Conservation (phyloP, 257 asterid species). For the Cynanchum wilfordii region DNA sequence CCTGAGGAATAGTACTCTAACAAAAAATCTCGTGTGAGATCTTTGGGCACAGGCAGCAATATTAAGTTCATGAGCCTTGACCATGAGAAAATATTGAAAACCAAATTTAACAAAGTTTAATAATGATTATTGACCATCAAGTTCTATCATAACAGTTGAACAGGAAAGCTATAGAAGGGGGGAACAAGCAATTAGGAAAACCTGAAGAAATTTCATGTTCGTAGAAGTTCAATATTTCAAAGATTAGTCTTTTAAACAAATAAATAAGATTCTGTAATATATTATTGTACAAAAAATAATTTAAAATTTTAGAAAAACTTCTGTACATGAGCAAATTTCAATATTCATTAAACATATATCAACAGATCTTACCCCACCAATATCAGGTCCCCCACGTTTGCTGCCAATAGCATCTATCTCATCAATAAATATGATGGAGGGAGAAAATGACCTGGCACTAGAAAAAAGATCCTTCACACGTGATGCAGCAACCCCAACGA, state of each 20-base stretch:
- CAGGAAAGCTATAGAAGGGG: background rate
- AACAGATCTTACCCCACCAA: constrained; percentile 87
- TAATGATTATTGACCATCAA: background rate
- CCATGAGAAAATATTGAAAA: background rate
- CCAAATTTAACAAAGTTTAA: background rate
- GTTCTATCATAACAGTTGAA: background rate
- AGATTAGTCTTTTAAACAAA: background rate
- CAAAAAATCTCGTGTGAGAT: background rate
- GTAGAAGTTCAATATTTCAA: background rate
- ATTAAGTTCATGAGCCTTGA: background rate
- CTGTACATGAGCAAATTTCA: background rate
- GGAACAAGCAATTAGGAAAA: background rate
- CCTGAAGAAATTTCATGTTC: background rate
- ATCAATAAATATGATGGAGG: constrained; percentile 94
- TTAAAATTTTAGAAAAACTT: background rate
- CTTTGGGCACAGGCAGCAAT: background rate
- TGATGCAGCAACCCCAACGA: constrained; percentile 99
- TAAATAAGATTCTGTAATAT: background rate
- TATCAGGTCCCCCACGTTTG: constrained; percentile 99
- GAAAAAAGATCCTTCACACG: constrained; percentile 98
- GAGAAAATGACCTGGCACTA: constrained; percentile 93
- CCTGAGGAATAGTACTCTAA: background rate
- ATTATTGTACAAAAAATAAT: background rate
- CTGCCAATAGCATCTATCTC: constrained; percentile 99
- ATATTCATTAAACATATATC: background rate